Conservation (phyloP, 768 basidiomycete genomes). For the Dacryopinax spathularia region DNA sequence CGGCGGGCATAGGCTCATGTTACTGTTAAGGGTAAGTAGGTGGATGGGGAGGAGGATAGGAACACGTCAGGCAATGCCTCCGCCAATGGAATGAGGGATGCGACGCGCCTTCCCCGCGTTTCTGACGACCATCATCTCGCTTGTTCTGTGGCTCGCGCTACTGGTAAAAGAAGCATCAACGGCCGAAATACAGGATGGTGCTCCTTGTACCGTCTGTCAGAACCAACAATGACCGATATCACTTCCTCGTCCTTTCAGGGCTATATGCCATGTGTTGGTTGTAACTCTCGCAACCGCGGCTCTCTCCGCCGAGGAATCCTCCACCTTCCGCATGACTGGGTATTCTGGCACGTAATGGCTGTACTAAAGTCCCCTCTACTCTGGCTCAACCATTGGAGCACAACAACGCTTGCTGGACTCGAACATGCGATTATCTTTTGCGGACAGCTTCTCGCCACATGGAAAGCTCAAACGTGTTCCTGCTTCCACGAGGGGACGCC, state of each 20-base stretch:
- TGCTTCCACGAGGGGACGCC: neutral
- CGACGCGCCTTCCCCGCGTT: neutral
- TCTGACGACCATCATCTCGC: neutral
- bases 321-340: neutral
- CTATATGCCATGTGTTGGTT: neutral
- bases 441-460: neutral
- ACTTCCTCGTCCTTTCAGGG: neutral
- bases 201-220: too few relatives aligned
- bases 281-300: neutral
- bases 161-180: too few relatives aligned
- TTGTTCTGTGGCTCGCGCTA: too few relatives aligned
- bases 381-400: neutral
- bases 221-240: too few relatives aligned
- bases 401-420: too few relatives aligned
- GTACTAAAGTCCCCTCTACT: neutral
- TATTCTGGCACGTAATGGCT: neutral
- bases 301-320: neutral
- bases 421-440: neutral
- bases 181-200: too few relatives aligned
- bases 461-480: neutral
- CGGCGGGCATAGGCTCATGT: neutral
- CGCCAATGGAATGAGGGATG: neutral
- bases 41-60: neutral
- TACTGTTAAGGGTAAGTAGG: neutral
- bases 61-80: neutral